Evolutionary conservation across 1,284 basidiomycete genomes (phyloP).

Genomic region (Microbotryum scabiosae): DNA sequence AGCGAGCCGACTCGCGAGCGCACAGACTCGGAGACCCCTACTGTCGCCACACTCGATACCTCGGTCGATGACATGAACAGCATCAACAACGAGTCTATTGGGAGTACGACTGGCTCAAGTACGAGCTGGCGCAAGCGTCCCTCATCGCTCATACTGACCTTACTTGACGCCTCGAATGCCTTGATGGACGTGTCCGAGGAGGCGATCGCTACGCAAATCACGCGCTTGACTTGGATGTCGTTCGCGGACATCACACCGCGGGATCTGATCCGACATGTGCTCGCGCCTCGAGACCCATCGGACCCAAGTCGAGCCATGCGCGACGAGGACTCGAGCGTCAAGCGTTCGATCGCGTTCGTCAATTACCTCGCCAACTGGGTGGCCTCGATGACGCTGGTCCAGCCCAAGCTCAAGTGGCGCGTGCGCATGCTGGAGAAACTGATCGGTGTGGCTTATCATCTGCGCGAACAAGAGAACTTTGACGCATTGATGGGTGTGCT

Average conservation of each 20-base stretch:
- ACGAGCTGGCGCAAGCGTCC: background rate
- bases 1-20: too few species aligned
- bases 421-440: constrained; percentile 34
- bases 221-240: constrained; percentile 35
- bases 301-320: constrained; percentile 30
- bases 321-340: constrained; percentile 30
- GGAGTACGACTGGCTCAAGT: background rate
- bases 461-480: constrained; percentile 36
- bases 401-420: constrained; percentile 31
- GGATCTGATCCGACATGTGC: constrained; percentile 37
- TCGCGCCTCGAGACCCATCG: constrained; percentile 34
- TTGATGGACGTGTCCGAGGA: constrained; percentile 28
- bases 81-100: too few species aligned
- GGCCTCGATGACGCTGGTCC: constrained; percentile 35
- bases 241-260: constrained; percentile 35
- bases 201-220: constrained; percentile 34
- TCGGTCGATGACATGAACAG: too few species aligned
- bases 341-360: constrained; percentile 33
- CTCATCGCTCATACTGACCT: background rate
- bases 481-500: constrained; percentile 38
- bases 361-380: constrained; percentile 34
- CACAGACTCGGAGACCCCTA: too few species aligned
- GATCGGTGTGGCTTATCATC: constrained; percentile 32
- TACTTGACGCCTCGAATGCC: constrained; percentile 26
- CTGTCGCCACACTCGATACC: too few species aligned